Conservation (phyloP, 2,329 filamentous ascomycete species). For the Fusarium sp. region DNA sequence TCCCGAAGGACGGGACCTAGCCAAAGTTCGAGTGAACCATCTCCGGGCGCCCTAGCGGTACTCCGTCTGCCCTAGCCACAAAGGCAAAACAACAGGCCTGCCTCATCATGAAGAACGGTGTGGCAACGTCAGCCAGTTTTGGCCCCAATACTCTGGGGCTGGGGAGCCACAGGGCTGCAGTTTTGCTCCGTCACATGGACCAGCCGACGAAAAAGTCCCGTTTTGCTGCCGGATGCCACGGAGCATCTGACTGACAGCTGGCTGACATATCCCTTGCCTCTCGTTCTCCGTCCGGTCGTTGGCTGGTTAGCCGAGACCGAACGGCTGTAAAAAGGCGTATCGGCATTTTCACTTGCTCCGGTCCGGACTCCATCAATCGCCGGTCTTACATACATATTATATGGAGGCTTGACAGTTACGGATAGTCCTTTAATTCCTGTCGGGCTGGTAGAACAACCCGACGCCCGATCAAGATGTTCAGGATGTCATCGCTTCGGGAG, state of each 20-base stretch:
- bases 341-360: constrained; percentile 43
- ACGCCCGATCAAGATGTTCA: constrained; percentile 27
- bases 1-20: no score
- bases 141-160: constrained; percentile 19
- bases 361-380: constrained; percentile 32
- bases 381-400: constrained; percentile 1
- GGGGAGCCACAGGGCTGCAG: constrained; percentile 45
- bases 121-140: constrained; percentile 38
- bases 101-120: constrained; percentile 24
- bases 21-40: no score
- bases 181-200: constrained; percentile 48
- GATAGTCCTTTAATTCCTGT: constrained; percentile 13
- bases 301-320: constrained; percentile 43
- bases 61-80: constrained; percentile 38
- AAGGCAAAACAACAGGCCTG: constrained; percentile 31
- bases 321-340: constrained; percentile 39
- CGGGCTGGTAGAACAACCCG: constrained; percentile 9
- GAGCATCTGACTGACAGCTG: constrained; percentile 40
- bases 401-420: constrained; percentile 27
- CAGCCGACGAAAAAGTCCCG: constrained; percentile 50
- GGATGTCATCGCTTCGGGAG: constrained; percentile 5
- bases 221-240: constrained; percentile 48
- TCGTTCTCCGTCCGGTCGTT: constrained; percentile 20
- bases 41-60: constrained; percentile 25
- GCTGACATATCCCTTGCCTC: constrained; percentile 44